Percentiles rank a stretch among this genome's conserved stretches.
Evolutionary conservation across 495 filamentous ascomycete species (phyloP).

Genomic region (Cryomyces minteri): DNA sequence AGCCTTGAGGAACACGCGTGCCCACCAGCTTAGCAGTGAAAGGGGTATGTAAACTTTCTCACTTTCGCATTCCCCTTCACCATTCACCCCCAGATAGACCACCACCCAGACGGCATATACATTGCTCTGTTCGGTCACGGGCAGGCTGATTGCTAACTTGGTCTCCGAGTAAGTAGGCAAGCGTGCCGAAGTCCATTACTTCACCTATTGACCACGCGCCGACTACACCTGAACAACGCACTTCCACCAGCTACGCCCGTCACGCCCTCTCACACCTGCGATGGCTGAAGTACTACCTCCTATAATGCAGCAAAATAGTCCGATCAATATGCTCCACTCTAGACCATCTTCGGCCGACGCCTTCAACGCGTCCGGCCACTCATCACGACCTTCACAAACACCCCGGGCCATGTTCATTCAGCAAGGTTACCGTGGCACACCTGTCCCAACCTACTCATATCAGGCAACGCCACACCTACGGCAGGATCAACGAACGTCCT

Average conservation of each 20-base stretch:
- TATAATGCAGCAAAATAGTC: slow-evolving; percentile 15
- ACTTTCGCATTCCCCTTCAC: background rate
- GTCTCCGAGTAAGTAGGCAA: background rate
- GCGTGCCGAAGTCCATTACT: background rate
- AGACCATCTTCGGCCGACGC: slow-evolving; percentile 19
- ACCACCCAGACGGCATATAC: background rate
- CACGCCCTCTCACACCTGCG: background rate
- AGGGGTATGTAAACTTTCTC: background rate
- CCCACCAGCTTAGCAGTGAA: background rate
- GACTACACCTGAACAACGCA: background rate
- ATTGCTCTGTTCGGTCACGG: background rate
- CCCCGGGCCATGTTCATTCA: slow-evolving; percentile 12
- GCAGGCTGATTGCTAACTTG: background rate
- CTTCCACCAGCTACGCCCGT: background rate
- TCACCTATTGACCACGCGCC: background rate
- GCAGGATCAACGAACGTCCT: slow-evolving; percentile 46
- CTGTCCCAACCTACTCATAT: slow-evolving; percentile 74
- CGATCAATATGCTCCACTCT: slow-evolving; percentile 21
- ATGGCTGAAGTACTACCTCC: slow-evolving; percentile 26
- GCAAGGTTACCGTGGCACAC: slow-evolving; percentile 45
- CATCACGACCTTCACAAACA: slow-evolving; percentile 11
- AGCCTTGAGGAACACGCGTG: background rate
- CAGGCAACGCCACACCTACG: slow-evolving; percentile 56
- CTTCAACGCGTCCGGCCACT: slow-evolving; percentile 16
- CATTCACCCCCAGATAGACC: background rate